Base-by-base conservation (phyloP, 176 grass and related monocot species). In the Oryza officinalis region DNA sequence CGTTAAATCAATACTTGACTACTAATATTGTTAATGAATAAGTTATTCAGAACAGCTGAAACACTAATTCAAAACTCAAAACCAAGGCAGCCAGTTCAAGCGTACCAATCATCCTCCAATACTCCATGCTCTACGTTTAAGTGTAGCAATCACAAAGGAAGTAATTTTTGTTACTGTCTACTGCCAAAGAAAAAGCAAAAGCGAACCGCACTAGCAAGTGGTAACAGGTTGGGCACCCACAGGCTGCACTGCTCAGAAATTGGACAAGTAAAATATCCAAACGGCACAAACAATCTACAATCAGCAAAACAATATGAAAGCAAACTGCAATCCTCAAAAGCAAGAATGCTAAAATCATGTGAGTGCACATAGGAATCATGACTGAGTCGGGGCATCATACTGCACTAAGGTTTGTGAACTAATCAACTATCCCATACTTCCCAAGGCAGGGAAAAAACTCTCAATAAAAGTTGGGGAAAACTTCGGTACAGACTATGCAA, bases 241-340 rank as follows among this genome's bases (percentile, higher is more conserved):
- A 65, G 6, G 15, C 30, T 66, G 5, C 46, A 65, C 8, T 72
- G 8, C 28, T 64, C 26, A 64, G 22, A 38, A 77, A 50, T 28
- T 27, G 79, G 49, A 77, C 41, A 65, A 65, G 27, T 15, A 17
- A 72, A 78, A 72, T 57, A 54, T 77, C 3, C 50, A 88, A 38
- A 14, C 33, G 14, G 28, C 3, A 65, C 10, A 9, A 61, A 23
- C 76, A 74, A 41, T 59, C 35, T 30, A 3, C 46, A 75, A 23
- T 35, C 20, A 6, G 59, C 32, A 72, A 84, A 27, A 72, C 9
- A 18, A 37, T 85, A 81, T 31, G 20, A 27, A 71, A 76, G 64
- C n/a, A 13, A 7, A 75, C 2, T 75, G 78, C 49, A 15, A 77
- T 71, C 11, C 63, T 61, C 47, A 49, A 52, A 50, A 76, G 1